phyloP scores from a whole-genome alignment of 2,329 filamentous ascomycete genomes.

The Colletotrichum eremochloae region DNA sequence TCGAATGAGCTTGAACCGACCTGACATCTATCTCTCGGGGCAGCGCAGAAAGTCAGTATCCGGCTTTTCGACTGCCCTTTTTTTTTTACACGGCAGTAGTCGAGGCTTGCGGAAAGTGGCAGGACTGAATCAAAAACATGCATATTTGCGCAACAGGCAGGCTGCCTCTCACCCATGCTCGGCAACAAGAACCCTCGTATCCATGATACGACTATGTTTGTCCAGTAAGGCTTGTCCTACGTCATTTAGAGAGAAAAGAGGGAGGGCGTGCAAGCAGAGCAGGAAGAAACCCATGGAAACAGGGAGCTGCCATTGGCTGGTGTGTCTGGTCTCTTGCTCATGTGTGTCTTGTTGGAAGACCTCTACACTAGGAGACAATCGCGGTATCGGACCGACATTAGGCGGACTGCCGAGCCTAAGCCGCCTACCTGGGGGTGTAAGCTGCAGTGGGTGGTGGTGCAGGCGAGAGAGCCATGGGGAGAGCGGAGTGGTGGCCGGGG shows the following conservation, averaged over 20 bases:
- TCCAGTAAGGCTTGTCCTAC: slow-evolving; percentile 32
- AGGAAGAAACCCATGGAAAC: slow-evolving; percentile 23
- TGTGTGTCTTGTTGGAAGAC: slow-evolving; percentile 1
- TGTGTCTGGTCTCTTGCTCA: neutral
- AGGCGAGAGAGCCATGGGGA: slow-evolving; percentile 27
- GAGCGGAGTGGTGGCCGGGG: slow-evolving; percentile 32
- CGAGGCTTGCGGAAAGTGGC: neutral
- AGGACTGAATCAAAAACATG: neutral
- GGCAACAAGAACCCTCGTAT: slow-evolving; percentile 24
- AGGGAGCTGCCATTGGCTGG: slow-evolving; percentile 15
- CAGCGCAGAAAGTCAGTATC: neutral
- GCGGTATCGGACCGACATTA: slow-evolving; percentile 36
- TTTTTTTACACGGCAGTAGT: neutral
- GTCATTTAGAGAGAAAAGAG: slow-evolving; percentile 34
- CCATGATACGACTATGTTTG: slow-evolving; percentile 8
- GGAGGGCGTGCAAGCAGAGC: slow-evolving; percentile 32
- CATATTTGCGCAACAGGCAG: neutral
- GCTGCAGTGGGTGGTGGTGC: slow-evolving; percentile 32
- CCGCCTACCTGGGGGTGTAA: slow-evolving; percentile 28
- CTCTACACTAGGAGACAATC: neutral
- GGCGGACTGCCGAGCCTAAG: slow-evolving; percentile 39
- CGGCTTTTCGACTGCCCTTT: neutral
- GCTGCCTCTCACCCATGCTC: slow-evolving; percentile 16
- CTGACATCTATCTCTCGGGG: slow-evolving; percentile 18
- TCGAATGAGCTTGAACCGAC: slow-evolving; percentile 37